Base-by-base conservation (phyloP, 176 grass and related monocot species). In the Avena sativa region DNA sequence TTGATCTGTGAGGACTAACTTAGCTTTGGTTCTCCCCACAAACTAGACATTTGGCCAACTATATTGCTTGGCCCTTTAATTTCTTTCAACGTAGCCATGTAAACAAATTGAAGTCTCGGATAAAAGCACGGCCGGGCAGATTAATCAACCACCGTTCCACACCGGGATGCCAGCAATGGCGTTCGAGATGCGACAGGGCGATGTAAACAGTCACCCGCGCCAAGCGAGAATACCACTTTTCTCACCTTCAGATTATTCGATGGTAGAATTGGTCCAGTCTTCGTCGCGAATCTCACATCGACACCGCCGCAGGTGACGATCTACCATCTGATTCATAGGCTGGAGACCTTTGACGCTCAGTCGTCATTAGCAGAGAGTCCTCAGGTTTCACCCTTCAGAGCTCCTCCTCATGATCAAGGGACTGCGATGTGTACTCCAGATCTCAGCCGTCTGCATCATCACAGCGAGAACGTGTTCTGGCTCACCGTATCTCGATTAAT, bases 111-210 rank as follows among this genome's bases (percentile, higher is more conserved):
- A 49, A 9, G 43, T 16, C 6, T 19, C 15, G 17, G 32, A 51
- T 17, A 60, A 60, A 46, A 57, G 0, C 10, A 16, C 23, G 23
- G 23, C 23, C 21, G 11, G 43, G 19, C 2, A 4, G 12, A 66
- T 71, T 49, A 77, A 80, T 71, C 26, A 26, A 56, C 23, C 12
- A 15, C 13, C 48, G 62, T 4, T 49, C 17, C 15, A 46, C 15
- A 15, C 21, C 23, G 25, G 52, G 65, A 63, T 76, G 83, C 83
- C 59, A 89, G 32, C 60, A 68, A 51, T 79, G 74, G 74, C 28
- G 83, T 58, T 75, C 57, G n/a, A 89, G 87, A 83, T 58, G 52
- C 19, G 1, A 43, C 53, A 6, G 50, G 53, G 6, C 25, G 80
- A 83, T 61, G 49, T 38, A 23, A 88, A 83, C 52, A 55, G 12